These are phyloP conservation scores for Glycine soja DNA, from an alignment of 306 rosid species.

Conservation along the genomic window DNA sequence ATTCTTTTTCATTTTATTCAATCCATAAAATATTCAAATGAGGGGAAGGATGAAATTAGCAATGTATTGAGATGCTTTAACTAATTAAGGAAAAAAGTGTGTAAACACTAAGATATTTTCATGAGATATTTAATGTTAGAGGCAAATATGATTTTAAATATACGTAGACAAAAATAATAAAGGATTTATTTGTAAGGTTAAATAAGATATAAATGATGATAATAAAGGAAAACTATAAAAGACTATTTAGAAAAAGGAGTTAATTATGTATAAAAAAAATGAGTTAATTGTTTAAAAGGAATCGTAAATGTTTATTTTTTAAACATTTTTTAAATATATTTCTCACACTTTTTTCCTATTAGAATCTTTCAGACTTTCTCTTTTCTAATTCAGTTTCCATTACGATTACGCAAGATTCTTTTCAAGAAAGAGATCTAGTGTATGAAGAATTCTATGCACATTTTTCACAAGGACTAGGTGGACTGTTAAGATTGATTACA, in stretches of 20 bases:
- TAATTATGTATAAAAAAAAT: background rate
- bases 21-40: too few species aligned
- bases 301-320: background rate
- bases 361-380: too few species aligned
- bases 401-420: background rate
- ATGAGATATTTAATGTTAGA: background rate
- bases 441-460: too few species aligned
- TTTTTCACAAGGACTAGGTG: too few species aligned
- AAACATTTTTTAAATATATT: background rate
- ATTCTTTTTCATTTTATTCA: too few species aligned
- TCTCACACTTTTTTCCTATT: too few species aligned
- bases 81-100: too few species aligned
- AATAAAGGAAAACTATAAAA: background rate
- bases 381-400: too few species aligned
- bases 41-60: too few species aligned
- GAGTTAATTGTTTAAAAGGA: background rate
- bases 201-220: background rate
- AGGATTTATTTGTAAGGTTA: background rate
- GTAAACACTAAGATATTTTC: background rate
- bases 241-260: background rate
- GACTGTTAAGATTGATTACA: too few species aligned
- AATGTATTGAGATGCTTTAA: too few species aligned
- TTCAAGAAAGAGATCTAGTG: too few species aligned
- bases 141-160: background rate
- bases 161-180: background rate